Conservation (phyloP, 805 yeast genomes). For the Vanderwaltozyma polyspora region DNA sequence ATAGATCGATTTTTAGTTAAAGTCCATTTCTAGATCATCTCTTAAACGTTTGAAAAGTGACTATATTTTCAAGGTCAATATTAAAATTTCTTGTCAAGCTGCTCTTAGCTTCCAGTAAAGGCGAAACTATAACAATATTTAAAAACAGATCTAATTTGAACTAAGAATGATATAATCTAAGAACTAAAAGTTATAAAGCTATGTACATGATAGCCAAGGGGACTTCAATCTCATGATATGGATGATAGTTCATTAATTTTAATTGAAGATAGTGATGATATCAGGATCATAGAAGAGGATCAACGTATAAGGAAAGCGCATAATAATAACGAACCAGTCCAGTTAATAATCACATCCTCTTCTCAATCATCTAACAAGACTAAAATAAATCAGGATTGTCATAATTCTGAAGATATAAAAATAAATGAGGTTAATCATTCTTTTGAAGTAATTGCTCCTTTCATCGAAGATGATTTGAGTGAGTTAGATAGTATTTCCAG, state of each 20-base stretch:
- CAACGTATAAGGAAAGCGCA: background rate
- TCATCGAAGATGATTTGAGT: slow-evolving; percentile 12
- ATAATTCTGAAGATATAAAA: background rate
- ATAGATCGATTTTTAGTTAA: no score
- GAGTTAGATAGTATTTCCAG: slow-evolving; percentile 1
- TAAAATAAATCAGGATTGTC: background rate
- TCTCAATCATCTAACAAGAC: background rate
- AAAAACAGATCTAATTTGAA: no score
- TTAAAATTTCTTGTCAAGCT: no score
- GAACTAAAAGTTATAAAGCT: no score
- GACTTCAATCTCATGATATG: no score
- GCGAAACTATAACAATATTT: no score
- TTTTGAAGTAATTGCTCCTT: slow-evolving; percentile 15
- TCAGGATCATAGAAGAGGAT: background rate
- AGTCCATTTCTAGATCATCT: no score
- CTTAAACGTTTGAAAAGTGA: no score
- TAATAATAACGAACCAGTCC: background rate
- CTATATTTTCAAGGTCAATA: no score
- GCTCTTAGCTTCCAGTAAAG: no score
- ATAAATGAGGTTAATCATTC: slow-evolving; percentile 5
- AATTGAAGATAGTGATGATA: background rate
- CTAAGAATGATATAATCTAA: no score
- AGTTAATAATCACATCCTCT: background rate
- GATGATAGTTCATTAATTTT: background rate
- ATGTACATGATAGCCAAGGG: no score